These are phyloP conservation scores for Tetrapisispora namnaoensis DNA, from an alignment of 805 yeast species.

Conservation along the genomic window DNA sequence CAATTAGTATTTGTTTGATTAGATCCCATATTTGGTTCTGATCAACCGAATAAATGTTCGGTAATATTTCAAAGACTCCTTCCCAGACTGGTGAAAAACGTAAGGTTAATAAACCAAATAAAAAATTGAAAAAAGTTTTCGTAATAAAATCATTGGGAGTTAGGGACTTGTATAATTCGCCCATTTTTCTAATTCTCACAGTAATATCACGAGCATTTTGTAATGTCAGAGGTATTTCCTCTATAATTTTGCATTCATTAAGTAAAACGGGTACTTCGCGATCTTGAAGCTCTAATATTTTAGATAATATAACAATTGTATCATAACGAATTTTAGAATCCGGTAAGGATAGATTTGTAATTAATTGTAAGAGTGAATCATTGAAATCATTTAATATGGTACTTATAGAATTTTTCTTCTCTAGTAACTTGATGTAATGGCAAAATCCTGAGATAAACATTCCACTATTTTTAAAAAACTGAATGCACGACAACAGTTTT, in stretches of 20 bases:
- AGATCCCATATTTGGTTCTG: conserved; percentile 47
- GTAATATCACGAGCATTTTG: conserved; percentile 65
- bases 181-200: conserved; percentile 54
- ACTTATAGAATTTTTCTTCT: not conserved
- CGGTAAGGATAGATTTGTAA: conserved; percentile 38
- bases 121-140: conserved; percentile 32
- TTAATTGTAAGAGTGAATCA: conserved; percentile 3
- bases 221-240: conserved; percentile 62
- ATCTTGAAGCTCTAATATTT: conserved; percentile 15
- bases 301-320: conserved; percentile 41
- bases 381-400: not conserved
- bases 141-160: conserved; percentile 13
- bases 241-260: conserved; percentile 49
- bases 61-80: conserved; percentile 55
- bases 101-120: conserved; percentile 64
- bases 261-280: conserved; percentile 33
- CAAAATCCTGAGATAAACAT: conserved; percentile 31
- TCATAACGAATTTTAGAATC: conserved; percentile 40
- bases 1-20: conserved; percentile 30
- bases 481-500: conserved; percentile 17
- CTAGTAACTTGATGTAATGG: conserved; percentile 7
- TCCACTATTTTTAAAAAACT: conserved; percentile 29
- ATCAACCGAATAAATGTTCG: conserved; percentile 35
- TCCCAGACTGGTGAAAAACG: conserved; percentile 82
- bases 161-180: conserved; percentile 32